Base-by-base conservation (phyloP, 2,329 filamentous ascomycete genomes). In the Dothideomycetes sp. region DNA sequence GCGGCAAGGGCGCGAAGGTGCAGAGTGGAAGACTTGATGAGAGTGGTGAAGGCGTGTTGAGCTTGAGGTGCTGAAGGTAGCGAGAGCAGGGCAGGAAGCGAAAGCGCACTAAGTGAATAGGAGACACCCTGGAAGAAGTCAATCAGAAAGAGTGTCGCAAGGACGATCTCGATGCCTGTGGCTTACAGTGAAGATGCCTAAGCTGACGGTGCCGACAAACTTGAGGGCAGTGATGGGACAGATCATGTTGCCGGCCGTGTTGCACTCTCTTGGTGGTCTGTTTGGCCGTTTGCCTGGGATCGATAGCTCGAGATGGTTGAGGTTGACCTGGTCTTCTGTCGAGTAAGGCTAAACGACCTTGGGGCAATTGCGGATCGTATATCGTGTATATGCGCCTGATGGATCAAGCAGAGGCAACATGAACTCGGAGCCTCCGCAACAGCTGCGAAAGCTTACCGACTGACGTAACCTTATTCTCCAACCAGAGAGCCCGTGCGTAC, bases 121-220 rank as follows among this genome's bases (percentile, higher is more conserved):
- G 88, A 94, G 44, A 91, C 74, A 61, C 89, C 89, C 89, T 95
- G 53, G n/a, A 16, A 31, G 24, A 7, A 27, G 7, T 27, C 7
- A 27, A 12, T 27, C 7, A 31, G 38, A 36, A 37, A 44, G 44
- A 46, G 50, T 50, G 55, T 50, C 8, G 49, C 55, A 35, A 45
- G 12, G 12, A 29, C 19, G 24, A 19, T 18, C 29, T 29, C 14
- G 33, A 37, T 22, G 33, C 34, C 34, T 29, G 34, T 24, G 45
- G 69, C 81, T 54, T 75, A 94, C 87, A 44, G 87, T 94, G 60
- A 94, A 66, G 42, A 95, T 73, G 47, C 89, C 89, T 42, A 95
- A 73, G 52, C 83, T 89, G 49, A 94, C 76, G 37, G 86, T 93
- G 55, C 89, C 89, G 50, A 95, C 82, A 60, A 95, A 94, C 68